These are phyloP conservation scores for Poterioochromonas sp. DNA, from an alignment of 352 stramenopile genomes.

Conservation along the genomic window DNA sequence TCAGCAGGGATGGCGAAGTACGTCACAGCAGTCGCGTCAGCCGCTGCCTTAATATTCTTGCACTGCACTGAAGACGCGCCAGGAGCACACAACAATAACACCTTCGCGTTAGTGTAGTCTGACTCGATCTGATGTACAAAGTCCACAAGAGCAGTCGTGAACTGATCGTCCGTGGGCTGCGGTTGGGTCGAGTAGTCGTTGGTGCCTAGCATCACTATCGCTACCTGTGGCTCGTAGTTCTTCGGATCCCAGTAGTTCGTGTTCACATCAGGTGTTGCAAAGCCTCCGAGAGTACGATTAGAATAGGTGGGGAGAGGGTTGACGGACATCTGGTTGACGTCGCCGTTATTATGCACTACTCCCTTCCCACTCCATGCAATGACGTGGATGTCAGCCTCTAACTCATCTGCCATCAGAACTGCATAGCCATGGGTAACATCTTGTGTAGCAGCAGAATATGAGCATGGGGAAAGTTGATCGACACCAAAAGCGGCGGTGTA, in stretches of 20 bases:
- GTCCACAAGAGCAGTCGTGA: neutral
- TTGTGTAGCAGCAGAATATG: neutral
- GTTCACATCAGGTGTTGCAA: neutral
- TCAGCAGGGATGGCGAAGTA: neutral
- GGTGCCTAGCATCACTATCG: neutral
- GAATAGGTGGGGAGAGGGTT: neutral
- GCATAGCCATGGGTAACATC: neutral
- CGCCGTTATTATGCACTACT: slow-evolving; percentile 8
- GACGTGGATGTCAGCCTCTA: neutral
- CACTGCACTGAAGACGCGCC: neutral
- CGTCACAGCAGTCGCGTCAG: neutral
- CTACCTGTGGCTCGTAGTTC: neutral
- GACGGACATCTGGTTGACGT: neutral
- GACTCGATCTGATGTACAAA: neutral
- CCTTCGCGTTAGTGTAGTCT: neutral
- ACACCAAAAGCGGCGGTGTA: slow-evolving; percentile 3
- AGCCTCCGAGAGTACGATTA: neutral
- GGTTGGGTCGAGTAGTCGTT: slow-evolving; percentile 16
- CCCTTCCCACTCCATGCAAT: slow-evolving; percentile 24
- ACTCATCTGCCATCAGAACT: neutral
- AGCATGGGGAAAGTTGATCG: neutral
- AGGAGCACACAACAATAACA: neutral
- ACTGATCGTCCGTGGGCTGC: neutral
- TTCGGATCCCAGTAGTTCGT: neutral
- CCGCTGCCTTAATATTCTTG: neutral